A percentile compares a stretch with the other conserved stretches of the same genome.
phyloP scores from a whole-genome alignment of 2,329 filamentous ascomycete species.

The Scedosporium dehoogii region DNA sequence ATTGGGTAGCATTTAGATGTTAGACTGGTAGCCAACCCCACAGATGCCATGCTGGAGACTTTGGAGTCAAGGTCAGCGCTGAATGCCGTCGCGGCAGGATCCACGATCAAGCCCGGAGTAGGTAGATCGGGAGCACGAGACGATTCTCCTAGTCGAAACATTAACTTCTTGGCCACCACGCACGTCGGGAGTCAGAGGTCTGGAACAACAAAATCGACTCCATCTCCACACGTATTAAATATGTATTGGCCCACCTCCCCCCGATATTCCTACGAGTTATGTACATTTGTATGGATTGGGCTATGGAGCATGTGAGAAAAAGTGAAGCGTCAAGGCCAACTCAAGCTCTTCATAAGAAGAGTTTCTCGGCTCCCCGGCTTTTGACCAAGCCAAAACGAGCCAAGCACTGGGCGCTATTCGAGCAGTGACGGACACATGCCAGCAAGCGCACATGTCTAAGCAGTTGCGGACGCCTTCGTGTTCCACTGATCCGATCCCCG shows the following conservation, averaged over 20 bases:
- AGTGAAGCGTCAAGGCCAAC: not conserved
- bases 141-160: no score
- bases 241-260: not conserved
- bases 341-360: not conserved
- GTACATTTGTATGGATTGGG: not conserved
- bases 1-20: not conserved
- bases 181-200: no score
- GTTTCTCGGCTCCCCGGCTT: not conserved
- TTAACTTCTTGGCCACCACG: no score
- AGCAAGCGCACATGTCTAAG: not conserved
- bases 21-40: not conserved
- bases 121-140: no score
- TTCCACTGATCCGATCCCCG: constrained; percentile 5
- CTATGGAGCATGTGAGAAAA: not conserved
- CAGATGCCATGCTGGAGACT: not conserved
- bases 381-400: not conserved
- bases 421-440: not conserved
- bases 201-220: no score
- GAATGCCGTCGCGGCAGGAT: not conserved
- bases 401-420: not conserved
- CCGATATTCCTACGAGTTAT: no score
- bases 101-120: no score
- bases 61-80: not conserved
- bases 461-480: not conserved
- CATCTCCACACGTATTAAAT: no score